These are phyloP conservation scores for Talaromyces atroroseus DNA, from an alignment of 2,329 filamentous ascomycete genomes.

Conservation along the genomic window DNA sequence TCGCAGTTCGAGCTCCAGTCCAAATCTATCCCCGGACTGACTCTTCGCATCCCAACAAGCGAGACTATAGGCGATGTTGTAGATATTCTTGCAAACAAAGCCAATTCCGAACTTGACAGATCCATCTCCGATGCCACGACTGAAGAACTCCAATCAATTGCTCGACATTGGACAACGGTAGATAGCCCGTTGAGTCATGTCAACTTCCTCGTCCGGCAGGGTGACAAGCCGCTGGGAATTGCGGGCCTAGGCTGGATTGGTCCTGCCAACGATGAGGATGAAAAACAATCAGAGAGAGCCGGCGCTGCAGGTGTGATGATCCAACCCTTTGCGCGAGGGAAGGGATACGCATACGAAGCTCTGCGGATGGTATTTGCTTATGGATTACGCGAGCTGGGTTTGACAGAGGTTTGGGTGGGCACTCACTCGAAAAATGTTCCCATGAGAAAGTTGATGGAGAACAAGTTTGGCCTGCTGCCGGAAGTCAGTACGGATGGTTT, in stretches of 20 bases:
- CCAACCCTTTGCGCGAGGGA: neutral
- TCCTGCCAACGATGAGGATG: neutral
- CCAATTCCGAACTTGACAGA: neutral
- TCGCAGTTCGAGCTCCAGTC: neutral
- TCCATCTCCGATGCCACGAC: neutral
- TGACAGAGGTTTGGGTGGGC: neutral
- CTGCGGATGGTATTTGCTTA: slow-evolving; percentile 7
- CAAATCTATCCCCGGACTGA: neutral
- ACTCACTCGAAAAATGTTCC: neutral
- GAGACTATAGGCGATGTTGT: neutral
- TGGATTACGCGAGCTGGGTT: neutral
- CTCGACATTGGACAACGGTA: neutral
- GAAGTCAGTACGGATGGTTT: neutral
- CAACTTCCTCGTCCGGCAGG: neutral
- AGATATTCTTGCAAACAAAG: neutral
- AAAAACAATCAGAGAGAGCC: neutral
- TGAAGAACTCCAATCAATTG: neutral
- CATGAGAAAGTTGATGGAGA: slow-evolving; percentile 6
- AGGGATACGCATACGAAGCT: neutral
- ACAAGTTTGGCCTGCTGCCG: neutral
- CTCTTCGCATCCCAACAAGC: neutral
- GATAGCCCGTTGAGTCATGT: neutral
- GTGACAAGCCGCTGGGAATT: neutral
- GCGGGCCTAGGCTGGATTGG: slow-evolving; percentile 4
- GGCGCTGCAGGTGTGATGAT: neutral